phyloP scores from a whole-genome alignment of 2,329 filamentous ascomycete genomes.

The Exophiala dermatitidis region DNA sequence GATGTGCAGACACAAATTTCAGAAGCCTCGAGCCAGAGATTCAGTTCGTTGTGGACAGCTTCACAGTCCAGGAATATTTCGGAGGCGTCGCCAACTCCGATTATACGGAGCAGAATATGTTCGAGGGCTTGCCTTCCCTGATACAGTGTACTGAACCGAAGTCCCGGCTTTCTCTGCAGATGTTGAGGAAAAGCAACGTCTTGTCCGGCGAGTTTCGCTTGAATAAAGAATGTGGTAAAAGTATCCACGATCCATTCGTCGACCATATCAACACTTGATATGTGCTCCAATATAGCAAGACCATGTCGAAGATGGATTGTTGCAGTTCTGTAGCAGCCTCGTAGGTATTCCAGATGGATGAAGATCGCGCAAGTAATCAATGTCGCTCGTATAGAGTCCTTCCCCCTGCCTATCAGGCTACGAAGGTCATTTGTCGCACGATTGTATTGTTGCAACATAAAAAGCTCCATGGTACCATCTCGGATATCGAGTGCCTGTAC shows the following conservation, averaged over 20 bases:
- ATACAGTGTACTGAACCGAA: not conserved
- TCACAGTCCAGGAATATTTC: too few relatives aligned
- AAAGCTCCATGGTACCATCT: constrained; percentile 14
- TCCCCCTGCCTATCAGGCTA: constrained; percentile 26
- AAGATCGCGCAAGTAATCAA: constrained; percentile 41
- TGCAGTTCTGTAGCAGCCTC: constrained; percentile 29
- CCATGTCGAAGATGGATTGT: constrained; percentile 32
- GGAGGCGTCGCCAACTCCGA: not conserved
- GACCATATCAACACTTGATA: constrained; percentile 8
- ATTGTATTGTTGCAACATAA: constrained; percentile 36
- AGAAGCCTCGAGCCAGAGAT: not conserved
- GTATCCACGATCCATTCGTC: constrained; percentile 26
- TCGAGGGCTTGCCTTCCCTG: constrained; percentile 1
- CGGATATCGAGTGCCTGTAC: constrained; percentile 16
- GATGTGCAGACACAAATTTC: not conserved
- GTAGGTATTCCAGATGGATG: constrained; percentile 37
- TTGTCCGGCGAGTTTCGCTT: constrained; percentile 29
- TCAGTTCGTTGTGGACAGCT: not conserved
- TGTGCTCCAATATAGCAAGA: constrained; percentile 28
- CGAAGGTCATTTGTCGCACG: constrained; percentile 36
- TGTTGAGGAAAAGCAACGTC: not conserved
- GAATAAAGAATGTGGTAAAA: constrained; percentile 29
- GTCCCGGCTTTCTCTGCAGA: not conserved
- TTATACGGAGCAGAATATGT: not conserved
- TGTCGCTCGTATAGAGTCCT: constrained; percentile 32